These are phyloP conservation scores for Calonectria leucothoes DNA, from an alignment of 2,329 filamentous ascomycete genomes.

Conservation along the genomic window DNA sequence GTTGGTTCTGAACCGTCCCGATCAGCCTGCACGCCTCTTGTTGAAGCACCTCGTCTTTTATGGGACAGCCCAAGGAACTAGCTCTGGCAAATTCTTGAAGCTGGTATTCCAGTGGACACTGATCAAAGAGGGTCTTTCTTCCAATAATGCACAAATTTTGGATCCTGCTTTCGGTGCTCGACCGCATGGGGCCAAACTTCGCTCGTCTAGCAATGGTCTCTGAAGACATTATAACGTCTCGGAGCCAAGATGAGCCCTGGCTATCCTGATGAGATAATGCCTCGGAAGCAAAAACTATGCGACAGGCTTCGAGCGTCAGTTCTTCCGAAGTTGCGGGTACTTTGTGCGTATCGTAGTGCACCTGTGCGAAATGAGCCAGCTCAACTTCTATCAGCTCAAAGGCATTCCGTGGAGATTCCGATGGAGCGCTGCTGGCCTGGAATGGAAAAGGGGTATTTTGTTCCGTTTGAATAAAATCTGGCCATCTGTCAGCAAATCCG, in stretches of 20 bases:
- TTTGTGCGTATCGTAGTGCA: slow-evolving; percentile 2
- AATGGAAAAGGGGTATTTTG: slow-evolving; percentile 33
- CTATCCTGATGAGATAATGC: background rate
- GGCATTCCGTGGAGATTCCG: slow-evolving; percentile 17
- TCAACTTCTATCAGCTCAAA: slow-evolving; percentile 26
- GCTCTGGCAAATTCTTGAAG: background rate
- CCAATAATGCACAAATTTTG: background rate
- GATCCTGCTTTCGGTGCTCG: background rate
- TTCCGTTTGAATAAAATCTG: slow-evolving; percentile 37
- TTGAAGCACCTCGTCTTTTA: background rate
- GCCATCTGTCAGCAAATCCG: rapidly evolving
- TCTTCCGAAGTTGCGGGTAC: background rate
- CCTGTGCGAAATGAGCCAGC: slow-evolving; percentile 17
- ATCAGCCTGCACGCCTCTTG: background rate
- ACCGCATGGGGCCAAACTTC: background rate
- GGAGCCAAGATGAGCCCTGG: background rate
- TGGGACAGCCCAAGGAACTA: background rate
- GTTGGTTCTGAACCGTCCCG: background rate
- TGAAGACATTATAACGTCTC: background rate
- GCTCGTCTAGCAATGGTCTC: background rate
- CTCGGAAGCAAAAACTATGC: slow-evolving; percentile 31
- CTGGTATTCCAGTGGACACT: background rate
- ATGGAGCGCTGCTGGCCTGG: slow-evolving; percentile 19
- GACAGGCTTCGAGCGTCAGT: slow-evolving; percentile 20
- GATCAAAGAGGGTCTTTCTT: background rate